A percentile compares a stretch with the other conserved stretches of the same genome.
Evolutionary conservation across 1,139 yeast species (phyloP).

Genomic region (Magnusiomyces magnusii): DNA sequence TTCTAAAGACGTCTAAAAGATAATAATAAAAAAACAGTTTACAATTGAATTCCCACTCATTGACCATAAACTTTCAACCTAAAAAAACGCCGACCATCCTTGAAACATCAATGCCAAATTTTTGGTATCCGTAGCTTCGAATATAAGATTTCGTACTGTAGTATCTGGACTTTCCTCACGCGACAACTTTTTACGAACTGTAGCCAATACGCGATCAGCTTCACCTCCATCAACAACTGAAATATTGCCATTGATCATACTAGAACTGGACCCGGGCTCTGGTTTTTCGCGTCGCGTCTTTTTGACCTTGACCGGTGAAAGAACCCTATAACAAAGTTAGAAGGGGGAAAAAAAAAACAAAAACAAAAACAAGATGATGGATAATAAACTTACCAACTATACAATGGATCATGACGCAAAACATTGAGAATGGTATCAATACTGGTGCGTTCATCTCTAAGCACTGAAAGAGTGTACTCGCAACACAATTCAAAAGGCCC

Average conservation of each 20-base stretch:
- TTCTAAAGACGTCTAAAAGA: not conserved
- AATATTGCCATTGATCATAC: not conserved
- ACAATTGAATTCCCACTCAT: too few relatives aligned
- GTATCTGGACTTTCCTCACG: conserved; percentile 76
- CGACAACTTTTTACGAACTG: conserved; percentile 67
- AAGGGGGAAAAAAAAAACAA: not conserved
- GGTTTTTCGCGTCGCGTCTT: conserved; percentile 43
- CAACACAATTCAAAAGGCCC: conserved; percentile 70
- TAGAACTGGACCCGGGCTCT: conserved; percentile 21
- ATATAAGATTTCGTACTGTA: conserved; percentile 68
- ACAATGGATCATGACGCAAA: conserved; percentile 84
- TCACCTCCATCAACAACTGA: conserved; percentile 53
- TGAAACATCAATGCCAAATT: conserved; percentile 69
- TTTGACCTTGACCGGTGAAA: conserved; percentile 37
- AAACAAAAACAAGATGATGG: too few relatives aligned
- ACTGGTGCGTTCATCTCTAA: conserved; percentile 58
- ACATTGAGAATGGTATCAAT: conserved; percentile 81
- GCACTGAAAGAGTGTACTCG: conserved; percentile 62
- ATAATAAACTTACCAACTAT: conserved; percentile 71
- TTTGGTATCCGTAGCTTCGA: conserved; percentile 60
- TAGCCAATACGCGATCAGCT: conserved; percentile 68
- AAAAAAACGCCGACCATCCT: conserved; percentile 38
- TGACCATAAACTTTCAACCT: too few relatives aligned
- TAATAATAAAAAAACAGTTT: too few relatives aligned
- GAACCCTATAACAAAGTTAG: conserved; percentile 22